These are phyloP conservation scores for Celoporthe dispersa DNA, from an alignment of 2,329 filamentous ascomycete genomes.

Conservation along the genomic window DNA sequence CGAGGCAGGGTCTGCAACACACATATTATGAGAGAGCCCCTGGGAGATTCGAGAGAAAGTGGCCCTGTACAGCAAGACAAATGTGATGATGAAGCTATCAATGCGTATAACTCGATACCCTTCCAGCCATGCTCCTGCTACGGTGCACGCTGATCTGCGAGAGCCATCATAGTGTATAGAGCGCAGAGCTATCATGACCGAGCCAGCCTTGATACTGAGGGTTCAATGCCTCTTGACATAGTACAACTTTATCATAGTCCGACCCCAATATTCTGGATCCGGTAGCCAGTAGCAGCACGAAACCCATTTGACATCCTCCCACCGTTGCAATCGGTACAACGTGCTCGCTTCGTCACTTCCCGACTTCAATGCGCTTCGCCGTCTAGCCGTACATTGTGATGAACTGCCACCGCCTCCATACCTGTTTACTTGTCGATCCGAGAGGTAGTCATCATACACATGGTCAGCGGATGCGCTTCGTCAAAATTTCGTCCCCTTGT, in stretches of 20 bases:
- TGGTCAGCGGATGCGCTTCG: not conserved
- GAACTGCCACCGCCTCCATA: not conserved
- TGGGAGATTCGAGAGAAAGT: not conserved
- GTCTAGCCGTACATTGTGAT: not conserved
- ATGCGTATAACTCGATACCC: constrained; percentile 1
- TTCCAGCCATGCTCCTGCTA: not conserved
- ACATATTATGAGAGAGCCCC: not conserved
- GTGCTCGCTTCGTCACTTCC: not conserved
- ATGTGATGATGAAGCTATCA: not conserved
- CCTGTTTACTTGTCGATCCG: not conserved
- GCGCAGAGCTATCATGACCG: not conserved
- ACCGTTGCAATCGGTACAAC: not conserved
- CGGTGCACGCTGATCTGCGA: not conserved
- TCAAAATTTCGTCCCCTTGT: not conserved
- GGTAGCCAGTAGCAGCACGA: not conserved
- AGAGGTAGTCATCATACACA: not conserved
- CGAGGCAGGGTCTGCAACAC: not conserved
- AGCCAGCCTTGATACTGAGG: not conserved
- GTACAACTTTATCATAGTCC: not conserved
- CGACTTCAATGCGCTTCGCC: not conserved
- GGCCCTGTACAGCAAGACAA: not conserved
- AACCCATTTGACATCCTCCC: not conserved
- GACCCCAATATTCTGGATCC: not conserved
- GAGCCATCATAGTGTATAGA: not conserved
- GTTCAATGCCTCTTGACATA: not conserved